Evolutionary conservation across 192 early-diverging fungal species (phyloP), one percentile per base, ranked within the genome.

Genomic region (Backusella mclennaniae): DNA sequence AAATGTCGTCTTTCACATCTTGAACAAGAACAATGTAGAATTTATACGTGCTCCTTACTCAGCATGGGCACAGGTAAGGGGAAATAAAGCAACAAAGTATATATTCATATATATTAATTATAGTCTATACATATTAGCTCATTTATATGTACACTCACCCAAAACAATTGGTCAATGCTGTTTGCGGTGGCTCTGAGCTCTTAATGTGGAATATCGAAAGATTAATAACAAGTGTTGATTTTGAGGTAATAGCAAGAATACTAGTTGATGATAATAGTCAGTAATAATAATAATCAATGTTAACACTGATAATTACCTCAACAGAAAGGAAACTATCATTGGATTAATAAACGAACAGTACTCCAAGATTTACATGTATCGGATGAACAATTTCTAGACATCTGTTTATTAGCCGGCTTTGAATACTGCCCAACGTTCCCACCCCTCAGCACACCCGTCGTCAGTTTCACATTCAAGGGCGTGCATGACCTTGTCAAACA

Each of bases 21-120:
- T 95, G 59, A 85, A 86, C 44, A 85, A 86, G 59, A 82, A 91
- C 66, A 85, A 87, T 7, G 84, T 90, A 36, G 93, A 95, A 76
- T 92, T 86, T 73, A 89, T 95, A 74, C 90, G 93, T 33, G 94
- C 94, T 23, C 94, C 94, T 42, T 95, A 95, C 76, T 90, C 89
- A 39, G 84, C 92, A 29, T 93, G 92, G 87, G 92, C 87, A 66
- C 94, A 95, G 82, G 88, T 87, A 83, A 44, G 15, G 15, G 4
- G 4, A 3, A 33, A 33, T 33, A 3, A 5, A 1, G 19, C 6
- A 21, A 21, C 7, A 19, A 53, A 9, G 19, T 6, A 11, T 26
- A 9, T 11, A 6, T 3, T 33, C 53, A 68, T 36, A 11, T 49
- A 9, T 66, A 15, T 38, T 52, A 2, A 21, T 19, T 38, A 8